Conservation (phyloP, 2,329 filamentous ascomycete genomes). For the Penicillium hordei region DNA sequence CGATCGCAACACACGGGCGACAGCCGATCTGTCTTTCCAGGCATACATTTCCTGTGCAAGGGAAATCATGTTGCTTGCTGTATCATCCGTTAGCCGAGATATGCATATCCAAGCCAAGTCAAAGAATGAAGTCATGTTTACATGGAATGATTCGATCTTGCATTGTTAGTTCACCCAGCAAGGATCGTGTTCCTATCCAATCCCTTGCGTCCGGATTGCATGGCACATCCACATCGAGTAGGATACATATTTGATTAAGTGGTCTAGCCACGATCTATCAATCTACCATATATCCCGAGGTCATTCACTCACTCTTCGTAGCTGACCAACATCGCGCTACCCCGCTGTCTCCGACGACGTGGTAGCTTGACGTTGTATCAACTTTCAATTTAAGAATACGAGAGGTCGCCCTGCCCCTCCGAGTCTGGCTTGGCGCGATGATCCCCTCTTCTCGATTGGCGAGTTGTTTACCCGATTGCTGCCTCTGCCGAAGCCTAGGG, state of each 20-base stretch:
- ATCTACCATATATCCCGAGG: neutral
- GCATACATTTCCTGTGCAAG: neutral
- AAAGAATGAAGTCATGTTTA: constrained; percentile 6
- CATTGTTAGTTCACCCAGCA: constrained; percentile 3
- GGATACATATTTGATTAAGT: neutral
- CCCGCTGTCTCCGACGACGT: constrained; percentile 8
- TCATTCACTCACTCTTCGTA: neutral
- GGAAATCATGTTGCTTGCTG: neutral
- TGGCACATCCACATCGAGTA: constrained; percentile 1
- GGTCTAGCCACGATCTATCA: neutral
- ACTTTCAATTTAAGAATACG: constrained; percentile 11
- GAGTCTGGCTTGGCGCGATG: constrained; percentile 20
- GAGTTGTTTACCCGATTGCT: neutral
- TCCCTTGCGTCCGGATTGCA: constrained; percentile 10
- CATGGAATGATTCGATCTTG: neutral
- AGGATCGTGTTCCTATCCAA: constrained; percentile 2
- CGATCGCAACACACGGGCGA: constrained; percentile 6
- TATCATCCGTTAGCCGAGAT: neutral
- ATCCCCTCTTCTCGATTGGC: constrained; percentile 19
- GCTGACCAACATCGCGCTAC: neutral
- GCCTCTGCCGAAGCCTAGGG: neutral
- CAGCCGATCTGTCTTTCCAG: neutral
- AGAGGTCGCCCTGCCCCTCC: constrained; percentile 9
- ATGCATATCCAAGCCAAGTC: constrained; percentile 1
- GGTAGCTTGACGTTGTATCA: constrained; percentile 18